Evolutionary conservation across 75 land plant species (phyloP), one percentile per base, ranked within the genome.

Genomic region (Gnetum montanum): DNA sequence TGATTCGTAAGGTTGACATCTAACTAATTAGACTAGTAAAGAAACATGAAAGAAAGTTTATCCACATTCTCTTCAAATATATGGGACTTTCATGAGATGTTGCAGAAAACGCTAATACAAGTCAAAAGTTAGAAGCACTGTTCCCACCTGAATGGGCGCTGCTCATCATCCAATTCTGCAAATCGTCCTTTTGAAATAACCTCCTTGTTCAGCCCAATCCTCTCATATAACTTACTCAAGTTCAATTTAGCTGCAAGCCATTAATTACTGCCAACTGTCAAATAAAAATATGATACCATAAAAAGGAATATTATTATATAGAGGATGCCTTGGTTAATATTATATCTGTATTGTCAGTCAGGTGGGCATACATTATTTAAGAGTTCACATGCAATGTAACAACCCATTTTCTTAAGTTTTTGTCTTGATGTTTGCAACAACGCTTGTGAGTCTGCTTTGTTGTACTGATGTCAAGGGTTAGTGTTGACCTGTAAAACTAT

Each of bases 131-230:
- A 34, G 55, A 53, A 18, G 35, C 7, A 20, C 16, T 41, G 31
- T 24, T 28, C 31, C 53, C 18, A 86, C 96, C 86, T 83, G 41
- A 95, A 76, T 56, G 99, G 79, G 4, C 99, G 76, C 35, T 86
- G 81, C 24, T 95, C 99, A 58, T 83, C 96, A 46, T 79, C 88
- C 31, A 90, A 75, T 63, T 95, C 96, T 46, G 99, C 85, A 67
- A 44, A 90, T 60, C 61, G 80, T 53, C 99, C 92, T 67, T 81
- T 77, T 70, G 99, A 90, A 64, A 95, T 78, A 1, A 78, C 63
- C 65, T 95, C 99, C 55, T 90, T 95, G 10, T 84, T 91, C 69
- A 82, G 90, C 45, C 97, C 99, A 54, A 95, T 77, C 49, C 77
- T 79, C 49, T 90, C 93, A 84, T 90, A 86, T 10, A 95, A 63